A percentile compares a stretch with the other conserved stretches of the same genome.
These are phyloP conservation scores for Spirogloea muscicola DNA, from an alignment of 139 green algal species.

Conservation along the genomic window DNA sequence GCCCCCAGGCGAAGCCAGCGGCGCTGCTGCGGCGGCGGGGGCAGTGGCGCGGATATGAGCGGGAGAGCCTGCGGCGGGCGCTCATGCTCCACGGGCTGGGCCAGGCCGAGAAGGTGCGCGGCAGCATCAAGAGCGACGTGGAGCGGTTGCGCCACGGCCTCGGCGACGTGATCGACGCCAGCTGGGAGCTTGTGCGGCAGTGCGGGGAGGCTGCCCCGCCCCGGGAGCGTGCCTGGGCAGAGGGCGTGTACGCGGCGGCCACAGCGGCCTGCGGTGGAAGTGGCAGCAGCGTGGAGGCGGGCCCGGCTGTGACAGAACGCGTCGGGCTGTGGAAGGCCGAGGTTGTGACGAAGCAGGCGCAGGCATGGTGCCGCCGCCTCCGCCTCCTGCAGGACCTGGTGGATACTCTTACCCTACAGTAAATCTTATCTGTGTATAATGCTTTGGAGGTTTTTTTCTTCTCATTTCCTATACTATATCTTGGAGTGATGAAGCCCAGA, in stretches of 20 bases:
- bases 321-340: slow-evolving; percentile 17
- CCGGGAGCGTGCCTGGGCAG: not conserved
- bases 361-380: slow-evolving; percentile 9
- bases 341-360: not conserved
- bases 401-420: too few species aligned
- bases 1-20: too few species aligned
- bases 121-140: not conserved
- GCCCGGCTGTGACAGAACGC: not conserved
- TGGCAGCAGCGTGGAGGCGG: not conserved
- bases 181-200: not conserved
- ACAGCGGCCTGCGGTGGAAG: not conserved
- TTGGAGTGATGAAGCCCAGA: too few species aligned
- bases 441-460: not conserved
- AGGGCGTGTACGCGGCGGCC: not conserved
- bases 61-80: too few species aligned
- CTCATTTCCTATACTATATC: not conserved
- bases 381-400: slow-evolving; percentile 14
- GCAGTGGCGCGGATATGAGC: too few species aligned
- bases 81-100: too few species aligned
- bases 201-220: not conserved
- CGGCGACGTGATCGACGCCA: slow-evolving; percentile 15
- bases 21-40: too few species aligned
- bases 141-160: slow-evolving; percentile 1
- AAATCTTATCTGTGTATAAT: not conserved
- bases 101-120: too few species aligned